phyloP scores from a whole-genome alignment of 305 asterid species.

The Plantago lanceolata region DNA sequence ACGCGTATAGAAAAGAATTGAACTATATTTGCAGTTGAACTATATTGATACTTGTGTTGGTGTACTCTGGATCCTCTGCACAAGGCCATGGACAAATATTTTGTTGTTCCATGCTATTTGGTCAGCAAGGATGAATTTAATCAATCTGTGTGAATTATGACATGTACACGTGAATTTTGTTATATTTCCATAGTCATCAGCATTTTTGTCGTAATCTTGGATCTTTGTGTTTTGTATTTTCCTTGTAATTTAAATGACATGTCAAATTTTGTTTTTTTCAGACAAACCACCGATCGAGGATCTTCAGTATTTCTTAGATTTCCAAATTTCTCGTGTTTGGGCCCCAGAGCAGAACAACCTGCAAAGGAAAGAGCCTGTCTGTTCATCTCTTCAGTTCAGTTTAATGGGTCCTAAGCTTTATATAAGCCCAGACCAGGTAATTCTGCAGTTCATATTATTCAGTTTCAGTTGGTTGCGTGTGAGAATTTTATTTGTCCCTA shows the following conservation, averaged over 20 bases:
- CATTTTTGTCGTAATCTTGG: slow-evolving; percentile 4
- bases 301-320: slow-evolving; percentile 92
- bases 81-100: too few relatives aligned
- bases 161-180: not conserved
- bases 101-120: too few relatives aligned
- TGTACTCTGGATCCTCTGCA: too few relatives aligned
- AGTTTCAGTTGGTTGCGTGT: too few relatives aligned
- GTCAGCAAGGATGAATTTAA: too few relatives aligned
- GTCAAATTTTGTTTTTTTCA: slow-evolving; percentile 36
- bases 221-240: not conserved
- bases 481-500: too few relatives aligned
- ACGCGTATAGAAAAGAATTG: too few relatives aligned
- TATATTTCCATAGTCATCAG: slow-evolving; percentile 2
- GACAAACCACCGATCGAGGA: slow-evolving; percentile 99
- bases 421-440: slow-evolving; percentile 94
- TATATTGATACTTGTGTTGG: too few relatives aligned
- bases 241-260: slow-evolving; percentile 15
- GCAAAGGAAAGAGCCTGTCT: slow-evolving; percentile 92
- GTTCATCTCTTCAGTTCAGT: slow-evolving; percentile 84
- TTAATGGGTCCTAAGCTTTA: slow-evolving; percentile 97
- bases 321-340: slow-evolving; percentile 90
- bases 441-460: slow-evolving; percentile 3
- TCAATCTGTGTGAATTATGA: not conserved
- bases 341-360: slow-evolving; percentile 91
- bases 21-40: too few relatives aligned